Evolutionary conservation across 2,329 filamentous ascomycete genomes (phyloP).

Genomic region (Coniella lustricola): DNA sequence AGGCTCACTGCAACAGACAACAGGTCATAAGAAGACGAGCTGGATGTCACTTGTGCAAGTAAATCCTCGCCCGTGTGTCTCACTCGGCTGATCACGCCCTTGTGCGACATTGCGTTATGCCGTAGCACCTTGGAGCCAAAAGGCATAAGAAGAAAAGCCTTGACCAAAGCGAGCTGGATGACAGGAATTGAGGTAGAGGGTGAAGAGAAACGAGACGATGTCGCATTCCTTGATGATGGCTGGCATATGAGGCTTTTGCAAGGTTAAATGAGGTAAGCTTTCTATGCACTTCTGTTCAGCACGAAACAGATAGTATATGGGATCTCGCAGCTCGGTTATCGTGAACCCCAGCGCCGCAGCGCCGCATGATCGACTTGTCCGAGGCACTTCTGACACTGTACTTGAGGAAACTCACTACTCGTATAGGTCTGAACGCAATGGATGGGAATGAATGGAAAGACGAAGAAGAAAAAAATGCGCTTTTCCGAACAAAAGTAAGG

Average conservation of each 20-base stretch:
- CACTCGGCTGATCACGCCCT: not conserved
- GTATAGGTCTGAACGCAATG: no score
- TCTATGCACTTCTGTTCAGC: constrained; percentile 10
- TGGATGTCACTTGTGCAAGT: no score
- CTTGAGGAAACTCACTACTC: no score
- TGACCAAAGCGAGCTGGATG: not conserved
- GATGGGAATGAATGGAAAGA: no score
- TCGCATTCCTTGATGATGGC: constrained; percentile 2
- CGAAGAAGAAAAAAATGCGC: no score
- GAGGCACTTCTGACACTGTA: no score
- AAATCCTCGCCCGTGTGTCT: constrained; percentile 1
- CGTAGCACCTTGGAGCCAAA: constrained; percentile 11
- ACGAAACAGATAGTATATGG: no score
- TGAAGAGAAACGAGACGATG: constrained; percentile 7
- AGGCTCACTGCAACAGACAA: not conserved
- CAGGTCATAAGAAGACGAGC: no score
- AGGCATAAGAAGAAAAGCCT: constrained; percentile 1
- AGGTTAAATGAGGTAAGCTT: no score
- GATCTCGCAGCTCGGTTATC: constrained; percentile 15
- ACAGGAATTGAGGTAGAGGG: no score
- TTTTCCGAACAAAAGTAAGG: no score
- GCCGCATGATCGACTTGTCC: constrained; percentile 2
- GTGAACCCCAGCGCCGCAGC: constrained; percentile 11
- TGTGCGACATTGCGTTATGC: constrained; percentile 8
- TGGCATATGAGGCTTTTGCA: no score